Conservation (phyloP, 2,329 filamentous ascomycete species). For the Thyridium curvatum region DNA sequence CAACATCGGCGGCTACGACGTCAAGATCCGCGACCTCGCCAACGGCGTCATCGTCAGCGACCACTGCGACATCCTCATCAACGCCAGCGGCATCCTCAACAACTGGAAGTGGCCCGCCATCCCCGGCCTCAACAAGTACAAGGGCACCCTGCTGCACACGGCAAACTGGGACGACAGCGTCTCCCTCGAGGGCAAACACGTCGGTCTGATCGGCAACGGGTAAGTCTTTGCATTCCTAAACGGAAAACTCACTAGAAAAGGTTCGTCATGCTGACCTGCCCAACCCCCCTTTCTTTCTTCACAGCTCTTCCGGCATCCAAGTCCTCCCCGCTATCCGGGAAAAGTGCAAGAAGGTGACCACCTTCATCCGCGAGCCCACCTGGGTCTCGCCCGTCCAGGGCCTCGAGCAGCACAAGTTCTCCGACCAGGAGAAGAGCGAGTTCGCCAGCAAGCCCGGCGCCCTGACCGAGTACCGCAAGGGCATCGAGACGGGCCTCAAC, state of each 20-base stretch:
- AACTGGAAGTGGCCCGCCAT: constrained; percentile 18
- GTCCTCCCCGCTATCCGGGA: constrained; percentile 21
- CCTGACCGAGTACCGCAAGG: constrained; percentile 33
- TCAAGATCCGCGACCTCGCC: constrained; percentile 22
- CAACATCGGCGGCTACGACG: constrained; percentile 23
- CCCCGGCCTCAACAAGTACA: constrained; percentile 22
- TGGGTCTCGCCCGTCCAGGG: constrained; percentile 11
- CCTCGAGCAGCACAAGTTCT: constrained; percentile 9
- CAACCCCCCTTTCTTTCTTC: too few relatives aligned
- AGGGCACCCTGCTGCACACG: constrained; percentile 19
- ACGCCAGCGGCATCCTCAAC: constrained; percentile 13
- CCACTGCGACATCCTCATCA: constrained; percentile 9
- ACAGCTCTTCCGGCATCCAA: constrained; percentile 6
- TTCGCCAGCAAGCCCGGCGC: constrained; percentile 23
- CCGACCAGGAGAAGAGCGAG: constrained; percentile 5
- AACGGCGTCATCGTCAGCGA: constrained; percentile 11
- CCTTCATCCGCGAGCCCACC: background rate
- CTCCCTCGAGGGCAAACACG: constrained; percentile 13
- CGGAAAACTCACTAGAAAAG: too few relatives aligned
- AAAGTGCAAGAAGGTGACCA: constrained; percentile 18
- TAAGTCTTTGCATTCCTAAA: too few relatives aligned
- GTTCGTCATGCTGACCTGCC: too few relatives aligned
- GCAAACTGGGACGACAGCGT: constrained; percentile 16
- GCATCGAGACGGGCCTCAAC: constrained; percentile 37
- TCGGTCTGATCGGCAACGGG: constrained; percentile 21